Evolutionary conservation across 441 rosid genomes (phyloP).

Genomic region (Melastoma candidum): DNA sequence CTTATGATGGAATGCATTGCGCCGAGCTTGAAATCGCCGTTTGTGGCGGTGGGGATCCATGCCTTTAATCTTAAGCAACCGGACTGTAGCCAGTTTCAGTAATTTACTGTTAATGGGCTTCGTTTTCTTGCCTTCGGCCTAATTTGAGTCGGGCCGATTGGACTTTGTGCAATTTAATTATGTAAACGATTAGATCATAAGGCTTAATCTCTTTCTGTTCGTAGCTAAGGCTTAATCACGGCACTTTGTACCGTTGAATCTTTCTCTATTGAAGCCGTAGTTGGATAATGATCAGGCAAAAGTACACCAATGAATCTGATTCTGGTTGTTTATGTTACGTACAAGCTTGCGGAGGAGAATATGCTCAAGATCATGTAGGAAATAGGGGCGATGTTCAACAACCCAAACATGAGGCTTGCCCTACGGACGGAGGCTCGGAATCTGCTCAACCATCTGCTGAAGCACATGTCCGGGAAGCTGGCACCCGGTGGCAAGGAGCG

Average conservation of each 20-base stretch:
- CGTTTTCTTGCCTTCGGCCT: too few relatives aligned
- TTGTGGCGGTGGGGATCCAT: too few relatives aligned
- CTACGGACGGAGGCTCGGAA: constrained; percentile 75
- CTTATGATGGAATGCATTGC: too few relatives aligned
- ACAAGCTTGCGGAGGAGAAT: constrained; percentile 69
- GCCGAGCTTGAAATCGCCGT: too few relatives aligned
- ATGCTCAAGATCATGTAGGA: constrained; percentile 83
- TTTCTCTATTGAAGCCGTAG: neutral
- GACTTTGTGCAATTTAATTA: too few relatives aligned
- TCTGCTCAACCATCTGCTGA: constrained; percentile 78
- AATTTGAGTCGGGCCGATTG: too few relatives aligned
- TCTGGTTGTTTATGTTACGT: constrained; percentile 31
- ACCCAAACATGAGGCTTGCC: constrained; percentile 62
- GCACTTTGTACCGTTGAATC: neutral
- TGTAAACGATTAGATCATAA: too few relatives aligned
- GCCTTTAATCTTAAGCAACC: too few relatives aligned
- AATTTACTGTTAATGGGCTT: too few relatives aligned
- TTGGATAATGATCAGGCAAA: neutral
- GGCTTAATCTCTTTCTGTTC: neutral
- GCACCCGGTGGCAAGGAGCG: constrained; percentile 86
- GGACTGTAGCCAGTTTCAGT: too few relatives aligned
- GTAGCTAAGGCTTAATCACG: neutral
- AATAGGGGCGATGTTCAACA: constrained; percentile 61
- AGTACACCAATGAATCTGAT: constrained; percentile 5
- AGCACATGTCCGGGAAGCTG: constrained; percentile 94